Evolutionary conservation across 2,329 filamentous ascomycete genomes (phyloP), one percentile per base, ranked within the genome.

Genomic region (Aotearoamyces nothofagi): DNA sequence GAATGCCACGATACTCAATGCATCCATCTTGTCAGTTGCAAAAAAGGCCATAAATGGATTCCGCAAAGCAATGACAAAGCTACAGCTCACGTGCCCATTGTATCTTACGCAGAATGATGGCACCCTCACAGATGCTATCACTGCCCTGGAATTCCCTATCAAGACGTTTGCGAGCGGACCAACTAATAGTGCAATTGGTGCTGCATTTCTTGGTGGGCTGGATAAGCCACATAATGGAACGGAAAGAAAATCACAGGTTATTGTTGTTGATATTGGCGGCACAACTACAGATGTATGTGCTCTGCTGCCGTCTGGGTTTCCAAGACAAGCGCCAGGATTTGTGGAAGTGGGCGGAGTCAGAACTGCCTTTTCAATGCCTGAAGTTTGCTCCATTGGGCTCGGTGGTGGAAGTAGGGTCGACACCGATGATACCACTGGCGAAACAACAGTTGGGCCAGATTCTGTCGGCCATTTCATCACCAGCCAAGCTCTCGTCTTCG

Each of bases 71-170:
- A 57, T 72, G 29, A 46, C 45, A 15, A 49, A 51, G 2, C 46
- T 73, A 2, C 55, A 58, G 0, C 46, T 72, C 1, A 39, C 43
- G 1, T 72, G 67, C 24, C 64, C 65, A 0, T 53, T 74, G 0
- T 74, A 67, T 33, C 50, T 75, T 15, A 67, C 67, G 0, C 65
- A 70, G 40, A 75, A 75, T 24, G 67, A 72, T 33, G 69, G 69
- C 1, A 71, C 66, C 0, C 54, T 74, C 2, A 44, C 69, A 1
- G 56, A 60, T 2, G 63, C 58, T 0, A 55, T 57, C 2, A 52
- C 55, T 30, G 69, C 68, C 0, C 56, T 62, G 0, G 50, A 53
- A 11, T 47, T 69, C 4, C 70, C 70, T 0, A 70, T 74, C 33
- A 53, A 62, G 23, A 71, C 64, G 0, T 74, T 75, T 38, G 64